Conservation (phyloP, 2,329 filamentous ascomycete species). For the Dactylellina drechsleri region DNA sequence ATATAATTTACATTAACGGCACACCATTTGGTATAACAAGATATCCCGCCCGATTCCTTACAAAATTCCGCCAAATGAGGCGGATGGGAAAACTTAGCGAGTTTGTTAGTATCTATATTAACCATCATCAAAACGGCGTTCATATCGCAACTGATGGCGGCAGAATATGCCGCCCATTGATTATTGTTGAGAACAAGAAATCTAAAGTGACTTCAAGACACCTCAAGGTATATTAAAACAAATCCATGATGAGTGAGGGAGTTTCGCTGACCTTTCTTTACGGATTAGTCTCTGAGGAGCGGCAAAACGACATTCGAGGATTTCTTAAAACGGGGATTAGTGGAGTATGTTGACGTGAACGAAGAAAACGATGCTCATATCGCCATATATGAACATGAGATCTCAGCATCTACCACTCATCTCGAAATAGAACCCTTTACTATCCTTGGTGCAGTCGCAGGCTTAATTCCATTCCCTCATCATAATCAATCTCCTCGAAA, state of each 20-base stretch:
- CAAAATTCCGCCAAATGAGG: constrained; percentile 84
- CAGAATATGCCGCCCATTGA: constrained; percentile 92
- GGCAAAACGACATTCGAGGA: constrained; percentile 92
- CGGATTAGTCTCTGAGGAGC: constrained; percentile 70
- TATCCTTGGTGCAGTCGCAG: constrained; percentile 91
- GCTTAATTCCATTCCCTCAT: constrained; percentile 95
- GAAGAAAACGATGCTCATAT: constrained; percentile 98
- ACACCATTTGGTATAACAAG: constrained; percentile 89
- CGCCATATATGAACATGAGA: constrained; percentile 85
- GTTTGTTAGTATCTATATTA: constrained; percentile 96
- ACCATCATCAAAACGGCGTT: constrained; percentile 88
- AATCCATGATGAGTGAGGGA: neutral
- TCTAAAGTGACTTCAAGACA: constrained; percentile 82
- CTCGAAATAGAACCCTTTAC: constrained; percentile 98
- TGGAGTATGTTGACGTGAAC: constrained; percentile 97
- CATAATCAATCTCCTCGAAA: constrained; percentile 99
- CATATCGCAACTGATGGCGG: constrained; percentile 98
- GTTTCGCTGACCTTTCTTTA: neutral
- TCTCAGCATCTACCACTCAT: constrained; percentile 86
- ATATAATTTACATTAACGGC: constrained; percentile 94
- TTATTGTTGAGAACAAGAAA: constrained; percentile 88
- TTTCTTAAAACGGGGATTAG: constrained; percentile 85
- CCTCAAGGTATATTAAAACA: constrained; percentile 69
- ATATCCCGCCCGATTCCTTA: constrained; percentile 85
- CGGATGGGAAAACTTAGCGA: constrained; percentile 92